Evolutionary conservation across 805 yeast genomes (phyloP).

Genomic region (Blastobotrys peoriensis): DNA sequence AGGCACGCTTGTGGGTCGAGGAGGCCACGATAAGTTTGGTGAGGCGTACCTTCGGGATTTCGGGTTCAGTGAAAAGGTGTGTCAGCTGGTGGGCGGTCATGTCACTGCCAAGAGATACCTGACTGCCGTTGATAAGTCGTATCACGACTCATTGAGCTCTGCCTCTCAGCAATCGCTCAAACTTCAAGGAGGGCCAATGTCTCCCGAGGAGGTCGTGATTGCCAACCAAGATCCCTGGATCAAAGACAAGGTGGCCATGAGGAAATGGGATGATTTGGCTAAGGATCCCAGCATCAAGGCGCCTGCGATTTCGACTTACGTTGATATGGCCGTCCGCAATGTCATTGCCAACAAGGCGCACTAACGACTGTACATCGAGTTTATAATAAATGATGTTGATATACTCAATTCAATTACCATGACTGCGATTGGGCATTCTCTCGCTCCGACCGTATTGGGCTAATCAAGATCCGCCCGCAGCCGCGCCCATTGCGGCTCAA

Average conservation of each 20-base stretch:
- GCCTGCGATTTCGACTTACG: conserved; percentile 6
- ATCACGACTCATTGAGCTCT: conserved; percentile 10
- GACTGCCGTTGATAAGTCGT: conserved; percentile 8
- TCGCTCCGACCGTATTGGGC: too few species aligned
- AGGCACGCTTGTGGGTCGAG: conserved; percentile 7
- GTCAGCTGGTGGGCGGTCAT: conserved; percentile 16
- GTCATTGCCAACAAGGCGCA: conserved; percentile 3
- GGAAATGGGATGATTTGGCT: conserved; percentile 15
- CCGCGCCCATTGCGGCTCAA: too few species aligned
- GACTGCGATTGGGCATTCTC: too few species aligned
- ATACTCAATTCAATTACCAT: too few species aligned
- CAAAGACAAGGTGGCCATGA: conserved; percentile 7
- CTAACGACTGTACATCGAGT: too few species aligned
- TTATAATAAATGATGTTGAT: too few species aligned
- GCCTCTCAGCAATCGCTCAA: conserved; percentile 10
- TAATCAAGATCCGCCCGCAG: too few species aligned
- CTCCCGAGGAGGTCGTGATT: conserved; percentile 2
- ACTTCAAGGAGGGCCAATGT: conserved; percentile 15
- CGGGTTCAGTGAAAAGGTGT: conserved; percentile 15
- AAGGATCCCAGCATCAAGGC: conserved; percentile 8
- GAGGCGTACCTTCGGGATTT: conserved; percentile 12
- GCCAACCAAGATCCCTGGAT: conserved; percentile 16
- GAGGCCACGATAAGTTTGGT: conserved; percentile 12
- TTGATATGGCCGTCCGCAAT: conserved; percentile 11
- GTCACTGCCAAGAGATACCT: conserved; percentile 13